These are phyloP conservation scores for Iberis pinnata DNA, from an alignment of 345 rosid species.

Conservation along the genomic window DNA sequence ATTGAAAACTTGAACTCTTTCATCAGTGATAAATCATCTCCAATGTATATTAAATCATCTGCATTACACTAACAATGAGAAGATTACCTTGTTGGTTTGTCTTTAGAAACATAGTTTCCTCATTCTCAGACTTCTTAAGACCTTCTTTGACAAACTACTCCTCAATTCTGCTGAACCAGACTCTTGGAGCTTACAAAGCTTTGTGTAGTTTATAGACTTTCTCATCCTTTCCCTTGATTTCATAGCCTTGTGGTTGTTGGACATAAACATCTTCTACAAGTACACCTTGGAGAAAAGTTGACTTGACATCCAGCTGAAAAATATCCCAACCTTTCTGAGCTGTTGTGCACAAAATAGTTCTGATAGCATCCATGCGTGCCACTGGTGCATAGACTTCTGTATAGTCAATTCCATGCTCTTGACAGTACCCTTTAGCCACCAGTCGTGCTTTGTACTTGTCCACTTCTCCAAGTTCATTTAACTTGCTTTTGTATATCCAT, in stretches of 20 bases:
- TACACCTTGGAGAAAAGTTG: neutral
- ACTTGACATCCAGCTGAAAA: neutral
- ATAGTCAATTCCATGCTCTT: neutral
- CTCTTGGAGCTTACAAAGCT: neutral
- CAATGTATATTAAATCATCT: neutral
- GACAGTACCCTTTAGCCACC: neutral
- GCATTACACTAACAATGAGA: too few relatives aligned
- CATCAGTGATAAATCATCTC: neutral
- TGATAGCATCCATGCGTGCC: neutral
- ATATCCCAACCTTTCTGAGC: neutral
- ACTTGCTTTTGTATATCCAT: neutral
- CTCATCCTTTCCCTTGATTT: too few relatives aligned
- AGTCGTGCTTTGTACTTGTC: neutral
- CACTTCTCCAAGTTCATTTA: neutral
- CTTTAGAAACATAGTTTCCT: neutral
- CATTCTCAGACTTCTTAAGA: neutral
- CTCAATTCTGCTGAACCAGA: neutral
- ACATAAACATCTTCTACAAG: neutral
- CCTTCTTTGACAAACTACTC: neutral
- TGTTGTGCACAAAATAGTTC: neutral
- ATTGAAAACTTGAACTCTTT: neutral
- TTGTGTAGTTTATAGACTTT: too few relatives aligned
- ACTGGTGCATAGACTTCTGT: neutral
- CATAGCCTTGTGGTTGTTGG: too few relatives aligned
- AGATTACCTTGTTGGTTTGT: too few relatives aligned